phyloP scores from a whole-genome alignment of 2,329 filamentous ascomycete genomes.

The Beauveria scarabaeidicola region DNA sequence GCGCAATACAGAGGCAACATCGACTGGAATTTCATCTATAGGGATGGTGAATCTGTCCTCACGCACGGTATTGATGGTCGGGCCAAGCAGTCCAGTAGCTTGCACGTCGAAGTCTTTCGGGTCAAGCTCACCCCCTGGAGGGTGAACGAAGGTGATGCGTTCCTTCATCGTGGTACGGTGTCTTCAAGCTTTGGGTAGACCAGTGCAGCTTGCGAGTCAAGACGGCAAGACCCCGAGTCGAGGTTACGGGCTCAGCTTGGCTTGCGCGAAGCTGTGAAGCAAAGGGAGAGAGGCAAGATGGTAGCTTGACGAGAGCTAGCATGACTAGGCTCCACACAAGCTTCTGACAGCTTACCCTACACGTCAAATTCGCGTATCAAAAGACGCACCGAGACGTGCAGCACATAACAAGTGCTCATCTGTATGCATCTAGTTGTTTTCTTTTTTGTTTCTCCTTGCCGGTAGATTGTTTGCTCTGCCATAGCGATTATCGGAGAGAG shows the following conservation, averaged over 20 bases:
- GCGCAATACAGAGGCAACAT: slow-evolving; percentile 54
- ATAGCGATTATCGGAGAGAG: too few species aligned
- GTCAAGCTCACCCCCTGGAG: slow-evolving; percentile 54
- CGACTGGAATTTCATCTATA: slow-evolving; percentile 62
- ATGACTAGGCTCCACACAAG: background rate
- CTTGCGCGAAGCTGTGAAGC: background rate
- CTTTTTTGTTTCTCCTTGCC: too few species aligned
- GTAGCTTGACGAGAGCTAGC: background rate
- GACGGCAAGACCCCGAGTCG: background rate
- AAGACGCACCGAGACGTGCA: background rate
- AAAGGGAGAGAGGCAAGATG: background rate
- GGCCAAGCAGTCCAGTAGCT: slow-evolving; percentile 45
- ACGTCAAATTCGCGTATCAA: background rate
- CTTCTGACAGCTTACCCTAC: slow-evolving; percentile 1
- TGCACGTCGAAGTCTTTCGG: slow-evolving; percentile 54
- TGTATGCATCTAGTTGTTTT: too few species aligned
- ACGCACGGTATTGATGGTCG: slow-evolving; percentile 55
- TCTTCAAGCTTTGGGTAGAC: background rate
- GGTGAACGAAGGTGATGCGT: slow-evolving; percentile 70
- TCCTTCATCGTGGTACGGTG: slow-evolving; percentile 51
- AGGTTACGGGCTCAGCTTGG: background rate
- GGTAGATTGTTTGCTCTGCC: too few species aligned
- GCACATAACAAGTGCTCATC: too few species aligned
- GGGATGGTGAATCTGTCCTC: slow-evolving; percentile 73
- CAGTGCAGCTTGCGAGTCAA: background rate